A percentile compares a stretch with the other conserved stretches of the same genome.
Conservation (phyloP, 495 filamentous ascomycete genomes). For the Penicillium canescens region DNA sequence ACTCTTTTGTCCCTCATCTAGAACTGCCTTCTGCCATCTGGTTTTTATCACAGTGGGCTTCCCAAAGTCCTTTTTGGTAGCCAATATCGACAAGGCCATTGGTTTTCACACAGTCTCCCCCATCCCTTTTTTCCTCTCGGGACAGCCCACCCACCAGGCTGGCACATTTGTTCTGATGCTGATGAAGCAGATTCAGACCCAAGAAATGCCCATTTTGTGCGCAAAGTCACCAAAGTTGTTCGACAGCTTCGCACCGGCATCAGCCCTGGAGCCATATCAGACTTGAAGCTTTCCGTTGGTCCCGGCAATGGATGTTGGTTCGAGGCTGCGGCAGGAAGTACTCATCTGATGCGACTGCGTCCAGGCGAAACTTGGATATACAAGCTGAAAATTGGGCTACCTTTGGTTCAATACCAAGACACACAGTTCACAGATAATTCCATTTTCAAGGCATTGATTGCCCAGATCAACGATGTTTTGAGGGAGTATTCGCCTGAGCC, state of each 20-base stretch:
- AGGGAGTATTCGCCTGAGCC: constrained; percentile 11
- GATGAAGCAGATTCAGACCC: constrained; percentile 1
- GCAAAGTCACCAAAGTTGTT: constrained; percentile 17
- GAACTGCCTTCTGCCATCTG: constrained; percentile 24
- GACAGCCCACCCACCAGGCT: constrained; percentile 10
- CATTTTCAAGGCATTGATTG: constrained; percentile 13
- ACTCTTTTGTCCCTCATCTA: constrained; percentile 13
- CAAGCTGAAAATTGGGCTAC: constrained; percentile 17
- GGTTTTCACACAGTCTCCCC: constrained; percentile 30
- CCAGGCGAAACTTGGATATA: constrained; percentile 26
- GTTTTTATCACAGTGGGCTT: constrained; percentile 19
- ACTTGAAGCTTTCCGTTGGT: constrained; percentile 14
- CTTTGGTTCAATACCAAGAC: constrained; percentile 3
- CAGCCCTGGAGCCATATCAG: constrained; percentile 15
- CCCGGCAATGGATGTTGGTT: constrained; percentile 16
- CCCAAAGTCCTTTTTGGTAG: constrained; percentile 9
- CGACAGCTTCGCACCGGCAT: constrained; percentile 27
- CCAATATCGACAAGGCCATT: constrained; percentile 21
- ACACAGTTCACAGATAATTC: constrained; percentile 5
- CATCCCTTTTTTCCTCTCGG: constrained; percentile 13
- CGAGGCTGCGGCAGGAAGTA: constrained; percentile 6
- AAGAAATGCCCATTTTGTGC: constrained; percentile 15
- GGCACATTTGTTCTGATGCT: constrained; percentile 25
- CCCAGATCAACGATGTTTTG: constrained; percentile 20
- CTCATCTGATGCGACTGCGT: constrained; percentile 13